Base-by-base conservation (phyloP, 1,284 basidiomycete species). In the Crocinoboletus sp. region DNA sequence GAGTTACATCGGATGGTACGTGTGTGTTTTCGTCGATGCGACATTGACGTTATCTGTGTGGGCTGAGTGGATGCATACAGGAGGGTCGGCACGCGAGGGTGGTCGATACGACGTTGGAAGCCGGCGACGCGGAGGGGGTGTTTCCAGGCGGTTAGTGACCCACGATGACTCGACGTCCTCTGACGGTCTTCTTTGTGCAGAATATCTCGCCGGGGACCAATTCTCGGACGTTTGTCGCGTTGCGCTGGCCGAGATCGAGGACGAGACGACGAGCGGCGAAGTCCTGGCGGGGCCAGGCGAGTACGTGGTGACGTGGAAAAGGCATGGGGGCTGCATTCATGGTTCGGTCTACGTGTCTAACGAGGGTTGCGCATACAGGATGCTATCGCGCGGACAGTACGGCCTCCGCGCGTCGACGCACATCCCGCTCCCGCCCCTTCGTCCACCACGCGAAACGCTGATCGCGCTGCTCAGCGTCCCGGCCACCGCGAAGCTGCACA, bases 241-340 rank as follows among this genome's bases (percentile, higher is more conserved):
- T 24, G 69, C 70, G 34, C 57, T 82, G 46, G 60, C 69, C 3
- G 52, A 66, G 13, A 65, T 64, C 16, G 76, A 76, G 16, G 71
- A 73, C n/a, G 57, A 66, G 15, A 56, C 65, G 15, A 49, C 50
- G 16, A 60, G 61, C 9, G 60, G 65, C 12, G 61, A 66, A 8
- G 53, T 58, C 6, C 65, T 78, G 40, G 58, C 66, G 6, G 71
- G 72, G 11, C 77, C 78, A 0, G 86, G 81, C 1, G 67, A 69
- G 44, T 84, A 85, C 53, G 68, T 74, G 29, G 59, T 90, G 20
- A 65, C 58, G 6, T 92, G 89, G 89, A 69, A 75, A 65, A 78
- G 84, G 88, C 82, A 55, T 35, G 65, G 11, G 3, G n/a, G n/a
- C 36, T 6, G 3, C 13, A 11, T 33, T 32, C 11, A 13, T 28